phyloP scores from a whole-genome alignment of 805 yeast species.

The Metschnikowia peoriensis region DNA sequence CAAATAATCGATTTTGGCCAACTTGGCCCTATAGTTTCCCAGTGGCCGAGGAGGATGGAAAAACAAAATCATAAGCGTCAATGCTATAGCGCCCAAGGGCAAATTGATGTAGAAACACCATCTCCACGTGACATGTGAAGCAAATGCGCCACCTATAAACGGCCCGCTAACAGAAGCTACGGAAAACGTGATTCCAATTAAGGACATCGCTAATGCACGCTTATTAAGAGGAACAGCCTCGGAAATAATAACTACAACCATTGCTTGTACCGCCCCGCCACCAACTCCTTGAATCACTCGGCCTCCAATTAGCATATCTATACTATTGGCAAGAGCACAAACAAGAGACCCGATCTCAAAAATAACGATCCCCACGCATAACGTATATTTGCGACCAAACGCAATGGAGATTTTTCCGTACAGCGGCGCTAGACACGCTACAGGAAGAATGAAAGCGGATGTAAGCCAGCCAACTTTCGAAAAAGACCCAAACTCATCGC shows the following conservation, averaged over 20 bases:
- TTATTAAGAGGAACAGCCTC: constrained; percentile 49
- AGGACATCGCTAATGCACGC: constrained; percentile 38
- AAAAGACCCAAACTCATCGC: constrained; percentile 48
- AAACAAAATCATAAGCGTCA: constrained; percentile 34
- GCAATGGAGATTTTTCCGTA: constrained; percentile 61
- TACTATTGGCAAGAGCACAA: constrained; percentile 51
- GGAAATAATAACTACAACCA: constrained; percentile 55
- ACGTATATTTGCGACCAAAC: constrained; percentile 53
- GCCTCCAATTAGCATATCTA: constrained; percentile 67
- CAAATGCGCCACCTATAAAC: constrained; percentile 63
- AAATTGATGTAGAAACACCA: constrained; percentile 75
- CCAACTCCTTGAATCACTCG: constrained; percentile 71
- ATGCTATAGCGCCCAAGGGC: constrained; percentile 59
- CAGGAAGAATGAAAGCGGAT: constrained; percentile 53
- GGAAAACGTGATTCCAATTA: constrained; percentile 44
- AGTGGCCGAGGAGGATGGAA: constrained; percentile 48
- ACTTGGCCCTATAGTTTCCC: constrained; percentile 37
- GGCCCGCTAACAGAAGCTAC: constrained; percentile 61
- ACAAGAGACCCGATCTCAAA: constrained; percentile 65
- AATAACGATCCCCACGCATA: constrained; percentile 47
- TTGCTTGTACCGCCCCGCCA: constrained; percentile 63
- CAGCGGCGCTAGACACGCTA: constrained; percentile 51
- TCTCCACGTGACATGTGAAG: constrained; percentile 62
- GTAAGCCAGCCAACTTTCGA: constrained; percentile 59
- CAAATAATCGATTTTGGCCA: constrained; percentile 45